Percentiles rank a stretch among this genome's conserved stretches.
Conservation (phyloP, 306 rosid species). For the Hippophae tibetana region DNA sequence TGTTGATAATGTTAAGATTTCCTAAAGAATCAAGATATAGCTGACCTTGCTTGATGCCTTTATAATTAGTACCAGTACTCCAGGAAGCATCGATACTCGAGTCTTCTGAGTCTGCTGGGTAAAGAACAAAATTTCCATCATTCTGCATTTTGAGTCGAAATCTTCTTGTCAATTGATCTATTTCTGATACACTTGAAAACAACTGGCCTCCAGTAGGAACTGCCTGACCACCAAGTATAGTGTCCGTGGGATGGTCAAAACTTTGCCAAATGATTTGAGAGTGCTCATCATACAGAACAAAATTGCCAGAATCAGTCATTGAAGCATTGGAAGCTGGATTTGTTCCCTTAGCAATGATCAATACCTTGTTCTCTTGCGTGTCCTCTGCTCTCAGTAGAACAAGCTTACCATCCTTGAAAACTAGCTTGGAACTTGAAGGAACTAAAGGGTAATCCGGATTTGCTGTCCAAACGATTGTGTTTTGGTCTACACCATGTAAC, state of each 20-base stretch:
- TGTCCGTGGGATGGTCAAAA: conserved; percentile 14
- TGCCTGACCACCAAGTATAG: conserved; percentile 9
- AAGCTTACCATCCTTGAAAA: conserved; percentile 1
- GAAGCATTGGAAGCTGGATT: conserved; percentile 1
- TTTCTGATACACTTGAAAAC: conserved; percentile 5
- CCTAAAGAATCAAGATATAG: conserved; percentile 1
- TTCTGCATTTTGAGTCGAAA: conserved; percentile 8
- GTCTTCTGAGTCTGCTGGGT: neutral
- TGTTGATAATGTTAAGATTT: neutral
- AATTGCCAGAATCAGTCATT: conserved; percentile 16
- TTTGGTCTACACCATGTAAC: neutral
- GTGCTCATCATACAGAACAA: conserved; percentile 2
- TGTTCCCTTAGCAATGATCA: too few relatives aligned
- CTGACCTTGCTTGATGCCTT: neutral
- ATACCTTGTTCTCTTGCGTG: too few relatives aligned
- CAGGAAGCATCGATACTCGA: neutral
- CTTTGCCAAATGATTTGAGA: conserved; percentile 5
- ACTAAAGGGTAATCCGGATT: conserved; percentile 11
- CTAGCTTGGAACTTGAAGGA: neutral
- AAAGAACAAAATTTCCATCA: conserved; percentile 12
- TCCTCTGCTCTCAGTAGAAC: neutral
- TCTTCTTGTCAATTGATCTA: conserved; percentile 2
- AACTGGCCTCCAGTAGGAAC: neutral
- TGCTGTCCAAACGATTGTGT: conserved; percentile 13
- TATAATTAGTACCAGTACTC: neutral